Conservation (phyloP, 2,329 filamentous ascomycete species). For the Penicillium sp. region DNA sequence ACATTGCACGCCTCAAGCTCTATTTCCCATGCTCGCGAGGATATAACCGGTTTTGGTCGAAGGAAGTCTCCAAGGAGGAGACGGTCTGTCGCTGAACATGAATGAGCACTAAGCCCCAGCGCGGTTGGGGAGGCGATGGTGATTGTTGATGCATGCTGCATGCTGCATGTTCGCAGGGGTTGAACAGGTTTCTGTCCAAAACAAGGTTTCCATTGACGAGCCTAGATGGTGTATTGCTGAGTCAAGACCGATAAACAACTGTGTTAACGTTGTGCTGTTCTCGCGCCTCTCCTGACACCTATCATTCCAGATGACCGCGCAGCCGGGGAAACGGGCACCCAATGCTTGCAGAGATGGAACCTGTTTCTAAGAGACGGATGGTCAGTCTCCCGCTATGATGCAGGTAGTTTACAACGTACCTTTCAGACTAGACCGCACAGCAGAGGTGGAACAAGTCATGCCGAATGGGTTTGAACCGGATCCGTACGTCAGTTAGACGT, state of each 20-base stretch:
- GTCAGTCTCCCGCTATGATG: background rate
- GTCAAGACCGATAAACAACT: background rate
- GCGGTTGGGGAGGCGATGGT: background rate
- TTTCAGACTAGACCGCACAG: background rate
- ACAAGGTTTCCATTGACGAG: background rate
- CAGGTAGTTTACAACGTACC: background rate
- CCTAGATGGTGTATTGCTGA: background rate
- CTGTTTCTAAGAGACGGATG: background rate
- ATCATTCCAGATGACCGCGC: background rate
- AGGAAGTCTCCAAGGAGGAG: background rate
- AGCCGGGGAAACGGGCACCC: background rate
- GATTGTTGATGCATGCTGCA: background rate
- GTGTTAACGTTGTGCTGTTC: background rate
- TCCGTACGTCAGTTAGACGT: background rate
- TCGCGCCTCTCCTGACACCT: background rate
- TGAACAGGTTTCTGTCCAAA: conserved; percentile 1
- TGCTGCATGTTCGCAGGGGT: background rate
- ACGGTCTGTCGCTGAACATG: background rate
- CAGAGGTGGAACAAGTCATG: background rate
- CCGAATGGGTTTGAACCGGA: background rate
- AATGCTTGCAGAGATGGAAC: background rate
- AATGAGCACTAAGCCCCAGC: background rate
- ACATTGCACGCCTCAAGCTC: background rate
- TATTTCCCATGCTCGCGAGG: background rate
- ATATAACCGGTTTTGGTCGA: background rate